These are phyloP conservation scores for Chenopodium formosanum DNA, from an alignment of 148 eudicot species.

Conservation along the genomic window DNA sequence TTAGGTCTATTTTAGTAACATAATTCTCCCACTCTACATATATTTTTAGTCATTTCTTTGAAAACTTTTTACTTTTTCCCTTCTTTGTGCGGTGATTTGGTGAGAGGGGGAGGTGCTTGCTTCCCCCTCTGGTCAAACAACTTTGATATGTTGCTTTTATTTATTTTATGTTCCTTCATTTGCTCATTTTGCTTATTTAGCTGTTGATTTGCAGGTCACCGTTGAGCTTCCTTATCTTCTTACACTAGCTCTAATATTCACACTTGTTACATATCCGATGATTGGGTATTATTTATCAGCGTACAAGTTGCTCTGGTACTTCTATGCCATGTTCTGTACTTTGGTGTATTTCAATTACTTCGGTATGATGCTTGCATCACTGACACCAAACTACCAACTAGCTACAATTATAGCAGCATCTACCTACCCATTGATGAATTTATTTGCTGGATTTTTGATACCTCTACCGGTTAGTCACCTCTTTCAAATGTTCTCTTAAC, in stretches of 20 bases:
- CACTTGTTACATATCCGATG: constrained; percentile 69
- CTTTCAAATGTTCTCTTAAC: not conserved
- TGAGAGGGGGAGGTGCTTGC: no score
- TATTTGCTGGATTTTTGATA: constrained; percentile 64
- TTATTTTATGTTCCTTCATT: not conserved
- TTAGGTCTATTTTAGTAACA: not conserved
- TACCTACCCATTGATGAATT: constrained; percentile 44
- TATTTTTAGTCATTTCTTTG: not conserved
- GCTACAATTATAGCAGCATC: constrained; percentile 46
- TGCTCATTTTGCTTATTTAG: not conserved
- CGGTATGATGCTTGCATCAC: constrained; percentile 67
- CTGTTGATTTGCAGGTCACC: constrained; percentile 40
- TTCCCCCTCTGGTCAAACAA: not conserved
- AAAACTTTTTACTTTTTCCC: not conserved
- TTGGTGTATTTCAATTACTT: constrained; percentile 56
- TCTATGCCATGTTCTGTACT: constrained; percentile 58
- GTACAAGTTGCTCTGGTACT: constrained; percentile 66
- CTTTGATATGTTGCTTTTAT: no score
- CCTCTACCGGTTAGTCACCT: constrained; percentile 62
- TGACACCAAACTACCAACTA: constrained; percentile 57
- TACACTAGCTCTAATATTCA: constrained; percentile 43
- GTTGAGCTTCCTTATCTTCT: constrained; percentile 72
- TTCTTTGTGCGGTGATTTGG: no score
- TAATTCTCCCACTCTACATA: not conserved
- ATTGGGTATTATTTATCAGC: constrained; percentile 59